Base-by-base conservation (phyloP, 257 asterid genomes). In the Ajuga chamaepitys region DNA sequence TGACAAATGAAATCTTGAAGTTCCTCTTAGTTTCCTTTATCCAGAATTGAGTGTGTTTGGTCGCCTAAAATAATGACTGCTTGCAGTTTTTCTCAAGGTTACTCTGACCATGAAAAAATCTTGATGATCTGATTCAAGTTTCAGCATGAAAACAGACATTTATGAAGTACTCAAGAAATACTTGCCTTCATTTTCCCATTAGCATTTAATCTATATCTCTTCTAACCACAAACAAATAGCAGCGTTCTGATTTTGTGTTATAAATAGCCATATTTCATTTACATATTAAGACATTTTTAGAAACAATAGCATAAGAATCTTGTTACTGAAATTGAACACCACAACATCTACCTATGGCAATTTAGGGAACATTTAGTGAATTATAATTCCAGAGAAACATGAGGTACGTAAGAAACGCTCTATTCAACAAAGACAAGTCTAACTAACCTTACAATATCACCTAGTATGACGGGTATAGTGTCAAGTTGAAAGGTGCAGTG, bases 381-480 rank as follows among this genome's bases (percentile, higher is more conserved):
- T 16, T 11, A 16, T 5, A 17, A 25, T 53, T 35, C n/a, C 7
- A 24, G 4, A 51, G 26, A 16, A 56, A 48, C 12, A 21, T 10
- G 44, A 51, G 63, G 46, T 16, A 22, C 61, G 22, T 30, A 30
- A 30, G 37, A 30, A 30, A 30, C 2, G 22, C 2, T 34, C n/a
- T 25, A 34, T 42, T 44, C 30, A 52, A 2, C 22, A 7, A n/a
- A n/a, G 22, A 26, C 9, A 40, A 51, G 30, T 61, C 9, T 17
- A 50, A 64, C 53, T 51, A 68, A 87, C 97, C 97, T 82, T 67
- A 90, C 42, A 53, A 82, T 48, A 67, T 96, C 89, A 42, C 96
- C 97, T 16, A 90, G 81, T 75, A 90, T 77, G 70, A 90, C 92
- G 25, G 97, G 97, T 68, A 90, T 70, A 9, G 93, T 84, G 74